These are phyloP conservation scores for Hirschioporus abietinus DNA, from an alignment of 768 basidiomycete species.

Conservation along the genomic window DNA sequence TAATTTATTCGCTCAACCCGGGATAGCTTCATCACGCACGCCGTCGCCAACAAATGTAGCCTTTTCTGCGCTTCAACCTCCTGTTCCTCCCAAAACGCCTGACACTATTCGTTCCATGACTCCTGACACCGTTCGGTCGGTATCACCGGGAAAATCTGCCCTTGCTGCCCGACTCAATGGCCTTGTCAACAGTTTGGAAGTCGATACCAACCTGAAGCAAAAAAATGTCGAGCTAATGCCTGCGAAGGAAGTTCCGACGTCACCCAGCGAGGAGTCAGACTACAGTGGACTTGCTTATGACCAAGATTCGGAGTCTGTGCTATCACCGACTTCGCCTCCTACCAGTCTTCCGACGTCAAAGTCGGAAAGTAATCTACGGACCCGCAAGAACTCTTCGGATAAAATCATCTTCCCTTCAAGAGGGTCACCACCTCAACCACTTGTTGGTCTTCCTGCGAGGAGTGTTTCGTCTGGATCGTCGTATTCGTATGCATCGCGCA, in stretches of 20 bases:
- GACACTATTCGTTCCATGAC: constrained; percentile 12
- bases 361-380: background rate
- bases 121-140: background rate
- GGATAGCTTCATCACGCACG: constrained; percentile 14
- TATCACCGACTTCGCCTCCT: constrained; percentile 15
- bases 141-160: background rate
- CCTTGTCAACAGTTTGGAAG: background rate
- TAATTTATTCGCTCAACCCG: constrained; percentile 16
- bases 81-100: constrained; percentile 23
- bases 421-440: background rate
- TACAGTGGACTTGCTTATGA: constrained; percentile 33
- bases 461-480: constrained; percentile 24
- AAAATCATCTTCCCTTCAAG: background rate
- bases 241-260: background rate
- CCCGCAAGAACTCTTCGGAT: background rate
- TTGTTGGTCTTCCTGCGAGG: constrained; percentile 13
- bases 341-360: background rate
- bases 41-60: constrained; percentile 20
- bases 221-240: background rate
- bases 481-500: constrained; percentile 17
- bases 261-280: constrained; percentile 23
- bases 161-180: background rate
- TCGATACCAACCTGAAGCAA: background rate
- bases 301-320: constrained; percentile 23
- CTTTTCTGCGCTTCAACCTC: constrained; percentile 26